A percentile compares a stretch with the other conserved stretches of the same genome.
These are phyloP conservation scores for Puccinia hordei DNA, from an alignment of 1,284 basidiomycete genomes.

Conservation along the genomic window DNA sequence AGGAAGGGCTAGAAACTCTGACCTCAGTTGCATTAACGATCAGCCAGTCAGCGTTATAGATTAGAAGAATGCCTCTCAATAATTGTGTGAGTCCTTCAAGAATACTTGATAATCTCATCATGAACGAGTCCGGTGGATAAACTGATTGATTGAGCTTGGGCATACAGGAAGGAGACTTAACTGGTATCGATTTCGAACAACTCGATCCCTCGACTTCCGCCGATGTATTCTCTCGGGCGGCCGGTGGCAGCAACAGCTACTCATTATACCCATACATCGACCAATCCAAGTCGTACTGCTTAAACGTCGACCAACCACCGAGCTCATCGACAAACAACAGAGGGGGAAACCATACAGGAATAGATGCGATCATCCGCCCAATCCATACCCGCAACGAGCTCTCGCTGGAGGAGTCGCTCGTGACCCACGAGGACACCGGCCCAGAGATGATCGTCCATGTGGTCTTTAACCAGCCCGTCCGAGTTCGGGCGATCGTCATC, in stretches of 20 bases:
- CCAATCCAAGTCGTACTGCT: slow-evolving; percentile 29
- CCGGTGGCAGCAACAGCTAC: slow-evolving; percentile 25
- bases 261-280: slow-evolving; percentile 49
- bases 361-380: slow-evolving; percentile 25
- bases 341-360: neutral
- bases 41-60: neutral
- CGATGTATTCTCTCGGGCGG: slow-evolving; percentile 28
- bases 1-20: neutral
- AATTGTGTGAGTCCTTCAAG: neutral
- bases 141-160: neutral
- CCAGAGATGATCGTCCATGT: slow-evolving; percentile 49
- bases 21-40: no score
- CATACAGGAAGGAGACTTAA: slow-evolving; percentile 44
- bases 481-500: slow-evolving; percentile 35
- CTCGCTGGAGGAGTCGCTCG: slow-evolving; percentile 30
- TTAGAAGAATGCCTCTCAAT: neutral
- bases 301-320: slow-evolving; percentile 36
- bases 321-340: neutral
- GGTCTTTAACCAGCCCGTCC: slow-evolving; percentile 41
- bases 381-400: slow-evolving; percentile 32
- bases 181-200: slow-evolving; percentile 44
- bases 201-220: slow-evolving; percentile 38
- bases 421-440: slow-evolving; percentile 24
- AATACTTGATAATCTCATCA: neutral
- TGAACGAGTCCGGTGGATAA: neutral